Evolutionary conservation across 2,329 filamentous ascomycete genomes (phyloP).

Genomic region (Fusarium annulatum): DNA sequence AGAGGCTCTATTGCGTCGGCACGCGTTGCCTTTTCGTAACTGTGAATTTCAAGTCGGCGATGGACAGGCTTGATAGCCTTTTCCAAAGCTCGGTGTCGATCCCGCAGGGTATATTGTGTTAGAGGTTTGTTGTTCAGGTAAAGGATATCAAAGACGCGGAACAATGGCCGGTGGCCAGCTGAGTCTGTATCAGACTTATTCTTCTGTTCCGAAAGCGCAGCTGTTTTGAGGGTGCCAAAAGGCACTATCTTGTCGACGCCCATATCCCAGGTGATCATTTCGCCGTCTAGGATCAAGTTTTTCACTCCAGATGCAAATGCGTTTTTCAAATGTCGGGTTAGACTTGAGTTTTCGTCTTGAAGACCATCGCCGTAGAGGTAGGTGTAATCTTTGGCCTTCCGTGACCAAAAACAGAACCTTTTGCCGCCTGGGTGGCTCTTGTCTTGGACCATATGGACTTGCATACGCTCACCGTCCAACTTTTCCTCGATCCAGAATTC

Average conservation of each 20-base stretch:
- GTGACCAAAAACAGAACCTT: constrained; percentile 89
- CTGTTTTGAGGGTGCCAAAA: constrained; percentile 94
- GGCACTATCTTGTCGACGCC: constrained; percentile 84
- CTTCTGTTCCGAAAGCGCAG: constrained; percentile 81
- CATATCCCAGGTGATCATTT: constrained; percentile 99
- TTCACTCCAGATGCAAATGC: constrained; percentile 83
- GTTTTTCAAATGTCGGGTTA: constrained; percentile 82
- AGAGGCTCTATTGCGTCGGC: constrained; percentile 81
- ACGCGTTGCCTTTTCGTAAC: constrained; percentile 72
- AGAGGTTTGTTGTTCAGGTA: constrained; percentile 85
- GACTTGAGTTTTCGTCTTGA: constrained; percentile 76
- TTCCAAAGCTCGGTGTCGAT: constrained; percentile 80
- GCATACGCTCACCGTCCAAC: constrained; percentile 95
- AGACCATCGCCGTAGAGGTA: constrained; percentile 88
- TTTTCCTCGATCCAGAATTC: constrained; percentile 99
- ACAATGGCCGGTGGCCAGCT: constrained; percentile 72
- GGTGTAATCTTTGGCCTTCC: constrained; percentile 96
- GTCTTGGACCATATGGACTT: constrained; percentile 89
- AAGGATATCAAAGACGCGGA: constrained; percentile 90
- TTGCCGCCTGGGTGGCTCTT: constrained; percentile 73
- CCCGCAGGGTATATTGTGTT: constrained; percentile 83
- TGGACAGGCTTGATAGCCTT: constrained; percentile 75
- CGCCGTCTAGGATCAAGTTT: constrained; percentile 92
- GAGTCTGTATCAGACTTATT: constrained; percentile 66
- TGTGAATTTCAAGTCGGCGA: constrained; percentile 85